Base-by-base conservation (phyloP, 768 basidiomycete species). In the Coprinopsis cinerea region DNA sequence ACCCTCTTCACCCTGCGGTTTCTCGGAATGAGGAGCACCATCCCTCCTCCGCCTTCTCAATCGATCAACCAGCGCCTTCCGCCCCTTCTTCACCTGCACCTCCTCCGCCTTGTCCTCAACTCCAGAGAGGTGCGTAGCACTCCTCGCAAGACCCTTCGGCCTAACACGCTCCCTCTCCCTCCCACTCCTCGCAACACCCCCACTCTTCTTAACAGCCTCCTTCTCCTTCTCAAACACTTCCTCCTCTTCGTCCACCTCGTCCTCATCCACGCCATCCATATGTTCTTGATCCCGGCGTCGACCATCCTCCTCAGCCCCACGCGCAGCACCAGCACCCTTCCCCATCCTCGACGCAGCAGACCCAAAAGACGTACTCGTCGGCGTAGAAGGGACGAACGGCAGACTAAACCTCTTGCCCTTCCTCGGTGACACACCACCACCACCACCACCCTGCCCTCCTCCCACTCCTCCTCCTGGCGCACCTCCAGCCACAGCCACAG, bases 361-460 rank as follows among this genome's bases (percentile, higher is more conserved):
- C 30, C 30, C 30, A 51, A 57, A 61, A 0, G 51, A 57, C 46
- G 66, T 55, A 34, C 68, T 65, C 0, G 69, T 66, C 1, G 80
- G 74, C 0, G 76, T 75, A 0, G 71, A 71, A 0, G 85, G 83
- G 0, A 81, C 78, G 64, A 85, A 82, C 50, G 82, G 87, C n/a
- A 88, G 62, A 54, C 85, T 86, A 50, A 70, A 63, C 1, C 76
- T 69, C 37, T 74, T 20, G 37, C 18, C 7, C 7, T 18, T 40
- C 11, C 10, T 9, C 11, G 37, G 9, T 7, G 37, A 6, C 18
- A 18, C 18, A 11, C 11, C 18, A n/a, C n/a, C n/a, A n/a, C n/a
- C n/a, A n/a, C n/a, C n/a, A n/a, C 37, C 6, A 9, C 37, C 37
- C 37, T 39, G 37, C 15, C 30, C 30, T 32, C 30, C 30, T 32